Conservation (phyloP, 148 eudicot genomes). For the Arctostaphylos glauca region DNA sequence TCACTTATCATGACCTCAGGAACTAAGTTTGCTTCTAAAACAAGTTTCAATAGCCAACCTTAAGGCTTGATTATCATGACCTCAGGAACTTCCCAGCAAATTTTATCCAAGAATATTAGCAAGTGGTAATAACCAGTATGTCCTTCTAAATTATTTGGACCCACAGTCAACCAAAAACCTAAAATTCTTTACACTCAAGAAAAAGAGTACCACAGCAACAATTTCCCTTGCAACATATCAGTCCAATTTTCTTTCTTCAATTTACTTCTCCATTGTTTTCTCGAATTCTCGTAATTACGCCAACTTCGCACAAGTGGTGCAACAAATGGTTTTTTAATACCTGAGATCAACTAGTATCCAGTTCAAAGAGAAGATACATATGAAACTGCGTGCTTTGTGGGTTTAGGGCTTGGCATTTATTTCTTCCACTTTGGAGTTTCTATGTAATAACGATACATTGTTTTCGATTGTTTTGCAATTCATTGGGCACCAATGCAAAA, state of each 20-base stretch:
- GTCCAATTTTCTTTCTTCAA: not conserved
- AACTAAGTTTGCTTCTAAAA: not conserved
- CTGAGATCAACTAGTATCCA: not conserved
- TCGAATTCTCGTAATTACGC: not conserved
- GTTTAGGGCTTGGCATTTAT: not conserved
- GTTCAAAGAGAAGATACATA: not conserved
- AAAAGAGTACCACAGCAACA: not conserved
- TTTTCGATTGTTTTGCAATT: too few relatives aligned
- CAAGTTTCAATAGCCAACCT: not conserved
- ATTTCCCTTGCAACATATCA: not conserved
- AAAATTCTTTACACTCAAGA: not conserved
- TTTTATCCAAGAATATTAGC: not conserved
- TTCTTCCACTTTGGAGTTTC: not conserved
- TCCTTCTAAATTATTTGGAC: not conserved
- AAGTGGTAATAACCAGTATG: not conserved
- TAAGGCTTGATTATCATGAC: too few relatives aligned
- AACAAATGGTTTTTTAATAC: not conserved
- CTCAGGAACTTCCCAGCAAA: not conserved
- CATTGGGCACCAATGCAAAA: not conserved
- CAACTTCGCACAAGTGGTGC: not conserved
- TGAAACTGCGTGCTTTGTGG: not conserved
- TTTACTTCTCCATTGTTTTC: not conserved
- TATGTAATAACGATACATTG: too few relatives aligned
- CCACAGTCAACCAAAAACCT: not conserved
- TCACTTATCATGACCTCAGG: not conserved